These are phyloP conservation scores for Croton laevigatus DNA, from an alignment of 441 rosid genomes.

Conservation along the genomic window DNA sequence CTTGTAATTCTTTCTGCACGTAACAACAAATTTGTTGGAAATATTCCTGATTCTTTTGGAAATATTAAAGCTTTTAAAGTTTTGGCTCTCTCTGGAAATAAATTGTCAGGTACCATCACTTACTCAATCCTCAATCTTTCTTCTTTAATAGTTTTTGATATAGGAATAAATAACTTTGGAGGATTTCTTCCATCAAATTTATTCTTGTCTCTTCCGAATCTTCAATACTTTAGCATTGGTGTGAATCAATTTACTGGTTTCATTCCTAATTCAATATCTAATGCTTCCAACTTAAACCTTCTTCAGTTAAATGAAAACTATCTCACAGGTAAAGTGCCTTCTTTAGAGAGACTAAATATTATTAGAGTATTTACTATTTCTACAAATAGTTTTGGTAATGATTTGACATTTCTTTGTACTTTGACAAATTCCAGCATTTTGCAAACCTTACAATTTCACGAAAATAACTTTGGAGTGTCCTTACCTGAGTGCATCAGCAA, in stretches of 20 bases:
- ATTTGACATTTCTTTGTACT: constrained; percentile 25
- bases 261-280: constrained; percentile 17
- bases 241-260: constrained; percentile 13
- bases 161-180: background rate
- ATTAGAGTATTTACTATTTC: too few relatives aligned
- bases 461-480: constrained; percentile 19
- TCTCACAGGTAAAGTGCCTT: constrained; percentile 24
- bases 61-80: background rate
- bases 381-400: constrained; percentile 28
- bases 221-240: background rate
- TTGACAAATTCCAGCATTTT: constrained; percentile 23
- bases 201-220: background rate
- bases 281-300: background rate
- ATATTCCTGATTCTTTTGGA: constrained; percentile 6
- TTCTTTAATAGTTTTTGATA: too few relatives aligned
- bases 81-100: background rate
- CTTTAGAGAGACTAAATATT: constrained; percentile 4
- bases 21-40: constrained; percentile 32
- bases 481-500: constrained; percentile 26
- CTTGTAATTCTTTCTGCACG: constrained; percentile 22
- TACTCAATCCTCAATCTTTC: constrained; percentile 12
- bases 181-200: constrained; percentile 8
- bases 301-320: constrained; percentile 15
- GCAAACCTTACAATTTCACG: accelerated
- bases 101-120: constrained; percentile 19